phyloP scores from a whole-genome alignment of 1,284 basidiomycete species.

The Macrocybe sp. region DNA sequence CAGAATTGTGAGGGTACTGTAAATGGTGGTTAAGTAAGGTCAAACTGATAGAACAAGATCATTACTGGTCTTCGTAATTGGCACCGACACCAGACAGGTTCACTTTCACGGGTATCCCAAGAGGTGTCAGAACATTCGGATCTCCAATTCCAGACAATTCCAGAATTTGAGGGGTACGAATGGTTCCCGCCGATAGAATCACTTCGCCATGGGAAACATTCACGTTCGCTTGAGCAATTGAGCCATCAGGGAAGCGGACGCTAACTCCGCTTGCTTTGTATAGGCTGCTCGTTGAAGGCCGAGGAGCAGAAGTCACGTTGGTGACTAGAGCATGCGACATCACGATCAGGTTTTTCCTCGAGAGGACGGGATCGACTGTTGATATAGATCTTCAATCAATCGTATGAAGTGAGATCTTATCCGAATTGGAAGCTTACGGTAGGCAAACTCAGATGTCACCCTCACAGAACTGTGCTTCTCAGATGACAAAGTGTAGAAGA shows the following conservation, averaged over 20 bases:
- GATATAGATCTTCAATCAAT: neutral
- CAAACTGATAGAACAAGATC: neutral
- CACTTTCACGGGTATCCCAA: constrained; percentile 18
- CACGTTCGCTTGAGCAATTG: constrained; percentile 12
- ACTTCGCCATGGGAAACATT: constrained; percentile 19
- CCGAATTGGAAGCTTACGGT: constrained; percentile 10
- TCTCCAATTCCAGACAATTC: constrained; percentile 31
- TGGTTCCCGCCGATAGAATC: constrained; percentile 24
- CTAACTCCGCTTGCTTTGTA: constrained; percentile 15
- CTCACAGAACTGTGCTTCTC: constrained; percentile 17
- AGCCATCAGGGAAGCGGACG: constrained; percentile 23
- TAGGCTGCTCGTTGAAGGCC: neutral
- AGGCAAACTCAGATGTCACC: constrained; percentile 25
- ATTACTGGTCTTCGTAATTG: constrained; percentile 25
- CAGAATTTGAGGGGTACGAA: constrained; percentile 29
- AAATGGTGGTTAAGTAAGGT: neutral
- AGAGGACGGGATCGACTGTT: constrained; percentile 21
- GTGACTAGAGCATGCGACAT: constrained; percentile 21
- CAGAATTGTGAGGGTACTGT: constrained; percentile 22
- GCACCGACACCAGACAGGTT: constrained; percentile 26
- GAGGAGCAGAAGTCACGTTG: constrained; percentile 12
- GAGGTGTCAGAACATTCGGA: constrained; percentile 12
- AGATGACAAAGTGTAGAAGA: constrained; percentile 24
- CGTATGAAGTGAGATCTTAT: neutral
- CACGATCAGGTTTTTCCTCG: constrained; percentile 18